phyloP scores from a whole-genome alignment of 2,329 filamentous ascomycete species.

The Furcasterigmium furcatum region DNA sequence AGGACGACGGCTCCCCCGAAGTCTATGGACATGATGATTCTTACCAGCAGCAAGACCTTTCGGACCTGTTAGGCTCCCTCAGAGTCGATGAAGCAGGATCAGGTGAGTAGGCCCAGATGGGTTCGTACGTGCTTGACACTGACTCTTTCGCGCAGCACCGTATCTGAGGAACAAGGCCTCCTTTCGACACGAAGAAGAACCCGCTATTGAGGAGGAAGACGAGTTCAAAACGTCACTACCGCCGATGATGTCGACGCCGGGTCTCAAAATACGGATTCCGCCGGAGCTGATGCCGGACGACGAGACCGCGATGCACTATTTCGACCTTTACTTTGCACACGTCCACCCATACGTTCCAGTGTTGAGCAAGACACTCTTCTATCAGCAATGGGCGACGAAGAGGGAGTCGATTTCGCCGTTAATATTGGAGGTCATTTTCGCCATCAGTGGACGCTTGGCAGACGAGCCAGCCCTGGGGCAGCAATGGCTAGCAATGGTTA shows the following conservation, averaged over 20 bases:
- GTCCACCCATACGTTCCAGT: constrained; percentile 94
- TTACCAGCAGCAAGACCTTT: constrained; percentile 68
- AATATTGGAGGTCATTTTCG: constrained; percentile 86
- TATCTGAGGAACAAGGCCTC: constrained; percentile 70
- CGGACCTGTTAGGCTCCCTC: constrained; percentile 79
- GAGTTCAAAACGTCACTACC: constrained; percentile 72
- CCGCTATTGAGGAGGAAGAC: constrained; percentile 66
- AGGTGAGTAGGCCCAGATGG: constrained; percentile 49
- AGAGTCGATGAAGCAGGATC: constrained; percentile 85
- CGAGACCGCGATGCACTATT: constrained; percentile 76
- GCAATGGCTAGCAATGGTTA: constrained; percentile 89
- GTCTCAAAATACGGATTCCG: constrained; percentile 80
- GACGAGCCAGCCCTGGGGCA: constrained; percentile 82
- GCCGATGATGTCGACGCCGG: constrained; percentile 63
- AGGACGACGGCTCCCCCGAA: constrained; percentile 35
- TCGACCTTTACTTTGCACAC: constrained; percentile 85
- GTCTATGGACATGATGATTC: constrained; percentile 56
- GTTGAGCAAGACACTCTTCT: constrained; percentile 76
- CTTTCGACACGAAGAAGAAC: constrained; percentile 52
- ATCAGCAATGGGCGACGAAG: constrained; percentile 84
- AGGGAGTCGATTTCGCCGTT: constrained; percentile 84
- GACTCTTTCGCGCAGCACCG: constrained; percentile 55
- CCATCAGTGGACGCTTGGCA: constrained; percentile 78
- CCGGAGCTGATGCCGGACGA: constrained; percentile 91
- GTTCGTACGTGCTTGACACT: too few species aligned